Evolutionary conservation across 805 yeast species (phyloP), one percentile per base, ranked within the genome.

Genomic region (Candida nemodendra): DNA sequence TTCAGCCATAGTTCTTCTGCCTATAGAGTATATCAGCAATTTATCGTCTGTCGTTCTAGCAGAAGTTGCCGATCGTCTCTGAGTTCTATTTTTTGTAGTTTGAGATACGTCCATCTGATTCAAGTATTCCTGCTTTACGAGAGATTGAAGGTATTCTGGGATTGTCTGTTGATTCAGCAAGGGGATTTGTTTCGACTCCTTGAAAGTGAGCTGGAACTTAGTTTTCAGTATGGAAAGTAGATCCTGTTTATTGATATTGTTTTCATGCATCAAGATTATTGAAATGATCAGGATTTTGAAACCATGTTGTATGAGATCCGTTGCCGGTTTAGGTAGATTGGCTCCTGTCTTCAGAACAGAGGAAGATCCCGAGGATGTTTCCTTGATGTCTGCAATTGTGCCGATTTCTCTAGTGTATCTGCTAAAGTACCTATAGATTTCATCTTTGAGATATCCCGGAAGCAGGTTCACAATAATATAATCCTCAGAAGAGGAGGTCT

Each of bases 61-160:
- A 8, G 23, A 26, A 25, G 33, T 19, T 12, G 38, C 31, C n/a
- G 36, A 14, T 9, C 44, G 36, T 19, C 45, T 22, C 19, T 39
- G 17, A 17, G 25, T 32, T 13, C 33, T 32, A 30, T 23, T 27
- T 33, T 34, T 39, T 15, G 27, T 28, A 12, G 15, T 41, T 33
- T 41, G 47, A 13, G 56, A 48, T 12, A 53, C 51, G 29, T 51
- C 50, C 21, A 48, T 15, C 27, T 48, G 57, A 7, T 41, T 33
- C 22, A 59, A 34, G 27, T 58, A 57, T 27, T 59, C 64, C 33
- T 54, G 56, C 33, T 48, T 53, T 18, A 53, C 51, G 34, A 61
- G 31, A 12, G 32, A 31, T 14, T 44, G 44, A 13, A 59, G 28
- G 22, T 47, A 57, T 3, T 53, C 54, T 2, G 44, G 34, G 11